Evolutionary conservation across 345 rosid genomes (phyloP).

Genomic region (Citrus maxima): DNA sequence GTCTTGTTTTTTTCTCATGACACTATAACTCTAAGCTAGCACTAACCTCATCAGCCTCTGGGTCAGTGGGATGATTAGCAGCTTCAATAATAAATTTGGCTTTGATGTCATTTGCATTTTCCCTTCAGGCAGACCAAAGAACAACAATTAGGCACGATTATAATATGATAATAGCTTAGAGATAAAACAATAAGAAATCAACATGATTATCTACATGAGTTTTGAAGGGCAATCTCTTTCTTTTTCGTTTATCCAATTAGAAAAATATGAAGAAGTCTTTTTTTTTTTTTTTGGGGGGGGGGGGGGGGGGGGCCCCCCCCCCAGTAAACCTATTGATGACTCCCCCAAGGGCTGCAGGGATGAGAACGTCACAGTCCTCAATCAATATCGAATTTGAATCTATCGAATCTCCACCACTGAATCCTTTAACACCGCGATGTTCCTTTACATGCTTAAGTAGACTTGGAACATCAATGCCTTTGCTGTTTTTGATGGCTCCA

Average conservation of each 20-base stretch:
- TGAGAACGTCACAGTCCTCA: conserved; percentile 82
- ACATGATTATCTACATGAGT: background rate
- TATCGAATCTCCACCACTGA: conserved; percentile 55
- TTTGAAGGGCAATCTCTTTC: background rate
- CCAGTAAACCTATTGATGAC: conserved; percentile 78
- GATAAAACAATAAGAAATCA: background rate
- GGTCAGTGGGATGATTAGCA: conserved; percentile 98
- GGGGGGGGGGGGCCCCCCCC: conserved; percentile 2
- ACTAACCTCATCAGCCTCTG: conserved; percentile 90
- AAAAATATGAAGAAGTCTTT: background rate
- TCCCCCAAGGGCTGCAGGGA: conserved; percentile 95
- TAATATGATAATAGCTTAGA: background rate
- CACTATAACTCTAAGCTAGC: background rate
- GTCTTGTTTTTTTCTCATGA: background rate
- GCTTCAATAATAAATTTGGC: conserved; percentile 91
- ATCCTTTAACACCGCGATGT: conserved; percentile 73
- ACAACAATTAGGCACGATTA: background rate
- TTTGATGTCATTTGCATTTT: conserved; percentile 79
- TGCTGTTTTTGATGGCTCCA: conserved; percentile 83
- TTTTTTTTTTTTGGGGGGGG: background rate
- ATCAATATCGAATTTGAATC: conserved; percentile 60
- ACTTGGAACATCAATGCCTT: conserved; percentile 63
- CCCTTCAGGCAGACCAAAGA: conserved; percentile 38
- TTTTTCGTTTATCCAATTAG: background rate
- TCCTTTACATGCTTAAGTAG: conserved; percentile 61